Percentiles rank a stretch among this genome's conserved stretches.
phyloP scores from a whole-genome alignment of 208 protist species.

The Phytomonas francai region DNA sequence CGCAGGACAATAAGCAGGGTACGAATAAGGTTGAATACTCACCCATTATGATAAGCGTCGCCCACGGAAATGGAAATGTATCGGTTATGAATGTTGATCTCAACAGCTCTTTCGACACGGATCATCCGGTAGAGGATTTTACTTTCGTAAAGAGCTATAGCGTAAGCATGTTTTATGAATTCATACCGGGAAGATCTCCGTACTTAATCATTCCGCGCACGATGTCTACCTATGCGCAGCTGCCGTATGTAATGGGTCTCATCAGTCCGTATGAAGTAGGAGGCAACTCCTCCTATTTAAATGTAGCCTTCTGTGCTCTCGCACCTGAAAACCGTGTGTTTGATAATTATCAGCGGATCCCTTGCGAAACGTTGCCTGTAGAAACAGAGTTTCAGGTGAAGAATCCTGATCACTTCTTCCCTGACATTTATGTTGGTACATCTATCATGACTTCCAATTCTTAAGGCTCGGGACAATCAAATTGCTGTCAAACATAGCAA shows the following conservation, averaged over 20 bases:
- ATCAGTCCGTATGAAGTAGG: slow-evolving; percentile 52
- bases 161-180: slow-evolving; percentile 74
- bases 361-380: slow-evolving; percentile 39
- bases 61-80: slow-evolving; percentile 38
- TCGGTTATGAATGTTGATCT: slow-evolving; percentile 45
- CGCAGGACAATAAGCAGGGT: slow-evolving; percentile 71
- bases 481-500: background rate
- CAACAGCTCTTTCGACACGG: slow-evolving; percentile 71
- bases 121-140: slow-evolving; percentile 65
- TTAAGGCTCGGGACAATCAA: slow-evolving; percentile 11
- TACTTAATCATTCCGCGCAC: slow-evolving; percentile 69
- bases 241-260: slow-evolving; percentile 54
- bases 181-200: slow-evolving; percentile 62
- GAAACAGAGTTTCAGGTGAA: slow-evolving; percentile 72
- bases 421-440: slow-evolving; percentile 71
- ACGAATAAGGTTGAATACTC: slow-evolving; percentile 47
- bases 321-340: slow-evolving; percentile 55
- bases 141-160: slow-evolving; percentile 68
- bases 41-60: slow-evolving; percentile 78
- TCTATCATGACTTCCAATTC: slow-evolving; percentile 54
- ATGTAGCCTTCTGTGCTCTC: slow-evolving; percentile 54
- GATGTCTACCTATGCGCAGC: slow-evolving; percentile 42
- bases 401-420: slow-evolving; percentile 67
- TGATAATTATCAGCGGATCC: slow-evolving; percentile 65
- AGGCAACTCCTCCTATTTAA: slow-evolving; percentile 31